These are phyloP conservation scores for Candida maesae DNA, from an alignment of 805 yeast species.

Conservation along the genomic window DNA sequence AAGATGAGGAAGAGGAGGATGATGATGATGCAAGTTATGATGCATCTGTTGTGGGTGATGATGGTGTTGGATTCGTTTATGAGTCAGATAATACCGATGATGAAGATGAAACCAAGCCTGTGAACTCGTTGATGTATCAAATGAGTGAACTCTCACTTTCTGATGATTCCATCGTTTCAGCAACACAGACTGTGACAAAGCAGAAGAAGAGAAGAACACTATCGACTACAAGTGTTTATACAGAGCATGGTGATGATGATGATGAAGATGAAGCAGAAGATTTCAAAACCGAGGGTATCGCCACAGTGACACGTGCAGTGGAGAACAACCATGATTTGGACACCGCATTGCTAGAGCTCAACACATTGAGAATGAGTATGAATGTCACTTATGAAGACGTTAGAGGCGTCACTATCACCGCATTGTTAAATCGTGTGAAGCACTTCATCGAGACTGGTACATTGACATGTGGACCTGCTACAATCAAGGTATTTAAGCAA, in stretches of 20 bases:
- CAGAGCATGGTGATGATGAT: conserved; percentile 47
- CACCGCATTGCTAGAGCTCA: conserved; percentile 87
- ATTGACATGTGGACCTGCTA: conserved; percentile 70
- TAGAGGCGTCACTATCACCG: conserved; percentile 71
- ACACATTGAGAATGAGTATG: conserved; percentile 96
- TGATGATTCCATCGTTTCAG: conserved; percentile 56
- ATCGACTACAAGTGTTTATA: conserved; percentile 38
- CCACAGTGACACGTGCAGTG: conserved; percentile 88
- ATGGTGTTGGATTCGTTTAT: conserved; percentile 34
- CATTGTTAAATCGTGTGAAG: conserved; percentile 64
- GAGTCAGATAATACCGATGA: conserved; percentile 32
- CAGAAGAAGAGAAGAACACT: conserved; percentile 42
- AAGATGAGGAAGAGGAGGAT: not conserved
- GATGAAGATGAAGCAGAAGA: conserved; percentile 71
- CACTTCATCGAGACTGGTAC: conserved; percentile 78
- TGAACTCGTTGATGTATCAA: conserved; percentile 40
- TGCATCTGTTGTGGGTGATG: conserved; percentile 19
- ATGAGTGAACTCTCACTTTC: conserved; percentile 47
- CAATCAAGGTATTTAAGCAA: conserved; percentile 64
- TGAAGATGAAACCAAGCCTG: conserved; percentile 28
- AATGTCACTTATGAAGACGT: conserved; percentile 94
- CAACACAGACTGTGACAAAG: conserved; percentile 34
- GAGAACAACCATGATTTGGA: conserved; percentile 90
- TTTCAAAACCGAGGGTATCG: conserved; percentile 86
- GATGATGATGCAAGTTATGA: conserved; percentile 18